Conservation (phyloP, 2,329 filamentous ascomycete species). For the Trichoderma asperellum region DNA sequence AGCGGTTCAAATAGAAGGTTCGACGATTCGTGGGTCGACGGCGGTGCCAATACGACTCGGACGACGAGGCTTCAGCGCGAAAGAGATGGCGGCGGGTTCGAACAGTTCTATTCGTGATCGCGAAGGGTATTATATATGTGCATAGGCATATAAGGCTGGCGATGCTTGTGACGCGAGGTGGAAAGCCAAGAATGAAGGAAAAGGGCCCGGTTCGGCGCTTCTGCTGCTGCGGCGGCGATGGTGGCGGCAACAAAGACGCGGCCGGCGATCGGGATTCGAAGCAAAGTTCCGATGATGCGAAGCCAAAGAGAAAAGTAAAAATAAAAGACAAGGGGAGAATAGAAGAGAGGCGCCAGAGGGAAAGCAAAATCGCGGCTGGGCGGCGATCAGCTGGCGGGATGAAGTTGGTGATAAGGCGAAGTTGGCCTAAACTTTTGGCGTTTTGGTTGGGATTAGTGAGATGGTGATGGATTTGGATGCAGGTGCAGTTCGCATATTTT, state of each 20-base stretch:
- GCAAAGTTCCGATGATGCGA: background rate
- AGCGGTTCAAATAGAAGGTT: background rate
- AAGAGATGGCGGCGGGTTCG: background rate
- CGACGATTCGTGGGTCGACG: background rate
- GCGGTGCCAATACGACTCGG: background rate
- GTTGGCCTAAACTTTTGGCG: constrained; percentile 3
- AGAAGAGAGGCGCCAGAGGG: background rate
- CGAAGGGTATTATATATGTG: background rate
- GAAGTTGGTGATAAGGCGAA: constrained; percentile 6
- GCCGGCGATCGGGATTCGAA: background rate
- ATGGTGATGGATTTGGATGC: constrained; percentile 3
- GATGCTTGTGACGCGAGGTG: background rate
- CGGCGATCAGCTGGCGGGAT: background rate
- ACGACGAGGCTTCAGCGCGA: background rate
- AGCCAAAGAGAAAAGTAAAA: background rate
- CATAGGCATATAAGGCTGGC: background rate
- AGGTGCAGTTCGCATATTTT: constrained; percentile 17
- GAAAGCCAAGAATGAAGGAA: background rate
- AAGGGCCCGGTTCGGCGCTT: background rate
- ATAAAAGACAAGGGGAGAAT: background rate
- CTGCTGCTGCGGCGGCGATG: background rate
- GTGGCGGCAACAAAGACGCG: background rate
- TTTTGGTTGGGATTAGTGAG: constrained; percentile 10
- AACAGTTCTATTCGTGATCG: background rate
- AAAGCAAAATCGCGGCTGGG: background rate